A percentile compares a stretch with the other conserved stretches of the same genome.
These are phyloP conservation scores for Botryotinia calthae DNA, from an alignment of 2,329 filamentous ascomycete genomes.

Conservation along the genomic window DNA sequence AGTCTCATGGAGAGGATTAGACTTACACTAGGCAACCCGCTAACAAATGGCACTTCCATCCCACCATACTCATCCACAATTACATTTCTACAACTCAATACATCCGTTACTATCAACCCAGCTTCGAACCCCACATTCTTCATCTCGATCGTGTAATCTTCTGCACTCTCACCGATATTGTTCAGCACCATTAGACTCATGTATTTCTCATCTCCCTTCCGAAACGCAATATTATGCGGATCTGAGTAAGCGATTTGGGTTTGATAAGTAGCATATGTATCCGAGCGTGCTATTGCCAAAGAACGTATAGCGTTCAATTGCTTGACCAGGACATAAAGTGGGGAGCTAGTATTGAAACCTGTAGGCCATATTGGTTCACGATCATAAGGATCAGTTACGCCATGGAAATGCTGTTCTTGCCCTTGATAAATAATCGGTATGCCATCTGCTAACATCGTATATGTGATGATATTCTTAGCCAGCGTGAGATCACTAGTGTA, in stretches of 20 bases:
- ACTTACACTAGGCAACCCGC: constrained; percentile 17
- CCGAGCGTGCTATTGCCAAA: constrained; percentile 14
- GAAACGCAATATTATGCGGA: constrained; percentile 23
- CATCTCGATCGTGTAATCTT: constrained; percentile 17
- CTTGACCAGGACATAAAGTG: constrained; percentile 42
- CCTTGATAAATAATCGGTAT: constrained; percentile 53
- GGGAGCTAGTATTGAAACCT: constrained; percentile 40
- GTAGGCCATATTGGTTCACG: constrained; percentile 45
- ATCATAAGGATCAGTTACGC: constrained; percentile 41
- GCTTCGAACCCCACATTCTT: constrained; percentile 18
- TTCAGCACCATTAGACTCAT: constrained; percentile 39
- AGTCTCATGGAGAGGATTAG: background rate
- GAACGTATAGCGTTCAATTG: constrained; percentile 25
- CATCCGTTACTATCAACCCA: constrained; percentile 20
- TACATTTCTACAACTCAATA: constrained; percentile 23
- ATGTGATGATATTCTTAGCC: constrained; percentile 48
- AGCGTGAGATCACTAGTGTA: constrained; percentile 25
- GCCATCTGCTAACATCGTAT: constrained; percentile 49
- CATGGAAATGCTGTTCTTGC: constrained; percentile 50
- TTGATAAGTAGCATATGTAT: constrained; percentile 23
- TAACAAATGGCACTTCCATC: constrained; percentile 9
- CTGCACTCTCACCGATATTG: constrained; percentile 39
- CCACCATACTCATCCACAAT: constrained; percentile 12
- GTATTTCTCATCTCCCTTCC: constrained; percentile 22
- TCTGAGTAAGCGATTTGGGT: constrained; percentile 24